Base-by-base conservation (phyloP, 345 rosid species). In the Populus simonii region DNA sequence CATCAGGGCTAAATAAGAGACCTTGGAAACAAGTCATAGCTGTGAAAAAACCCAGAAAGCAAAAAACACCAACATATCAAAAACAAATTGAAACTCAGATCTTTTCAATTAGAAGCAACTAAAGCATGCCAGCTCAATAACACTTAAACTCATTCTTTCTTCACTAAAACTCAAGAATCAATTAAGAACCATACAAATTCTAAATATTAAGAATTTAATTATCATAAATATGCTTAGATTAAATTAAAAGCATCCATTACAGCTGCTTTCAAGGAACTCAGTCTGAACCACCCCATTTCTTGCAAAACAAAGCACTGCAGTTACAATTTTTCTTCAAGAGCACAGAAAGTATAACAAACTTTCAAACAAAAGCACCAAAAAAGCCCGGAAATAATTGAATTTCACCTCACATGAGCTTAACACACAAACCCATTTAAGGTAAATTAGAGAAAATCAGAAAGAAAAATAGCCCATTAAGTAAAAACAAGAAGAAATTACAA, bases 21-120 rank as follows among this genome's bases (percentile, higher is more conserved):
- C 93, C 88, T 78, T 83, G 88, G 84, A 90, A 90, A 80, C 93
- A 90, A 27, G 90, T 83, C 73, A 78, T 71, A 63, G 76, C 91
- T 90, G 85, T 55, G 4, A 73, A 57, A 81, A 67, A 41, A 73
- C 66, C 74, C 23, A 22, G 51, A 33, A 67, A 67, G 27, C 16
- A 76, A 62, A 57, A 68, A 68, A 55, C 7, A 53, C 29, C 5
- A 35, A 71, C 5, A 67, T 10, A 70, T 74, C 66, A 78, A 67
- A 51, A 51, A 63, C 66, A 66, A 11, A 72, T 23, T 31, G 68
- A 51, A 9, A 15, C 18, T 71, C 22, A 29, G 41, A 23, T 22
- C 12, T 23, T 70, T 16, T 0, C 35, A 51, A 65, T n/a, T 7
- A 62, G 63, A 76, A 76, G 18, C 8, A 38, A 63, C 0, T 43